Conservation (phyloP, 306 rosid species). For the Abrus precatorius region DNA sequence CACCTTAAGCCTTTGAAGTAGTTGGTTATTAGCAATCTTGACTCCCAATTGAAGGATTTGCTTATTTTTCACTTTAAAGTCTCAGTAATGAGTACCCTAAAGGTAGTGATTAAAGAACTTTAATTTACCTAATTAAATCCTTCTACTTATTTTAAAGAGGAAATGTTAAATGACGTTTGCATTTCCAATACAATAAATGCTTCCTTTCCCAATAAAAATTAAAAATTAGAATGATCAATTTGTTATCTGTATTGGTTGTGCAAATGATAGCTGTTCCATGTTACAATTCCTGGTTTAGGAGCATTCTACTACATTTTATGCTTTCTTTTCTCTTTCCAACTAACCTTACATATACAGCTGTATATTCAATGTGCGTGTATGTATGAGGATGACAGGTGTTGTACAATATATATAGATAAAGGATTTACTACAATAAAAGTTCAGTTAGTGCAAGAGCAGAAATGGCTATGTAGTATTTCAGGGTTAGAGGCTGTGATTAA, state of each 20-base stretch:
- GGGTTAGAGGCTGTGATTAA: background rate
- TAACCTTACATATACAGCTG: background rate
- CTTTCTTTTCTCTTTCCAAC: background rate
- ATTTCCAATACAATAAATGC: no score
- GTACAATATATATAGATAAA: constrained; percentile 9
- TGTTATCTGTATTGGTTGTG: background rate
- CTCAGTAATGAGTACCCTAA: no score
- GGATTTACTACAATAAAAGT: background rate
- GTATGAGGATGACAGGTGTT: no score
- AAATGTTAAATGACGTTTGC: no score
- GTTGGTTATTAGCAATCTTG: background rate
- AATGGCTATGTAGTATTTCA: background rate
- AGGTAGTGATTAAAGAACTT: no score
- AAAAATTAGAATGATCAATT: background rate
- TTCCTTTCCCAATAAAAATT: no score
- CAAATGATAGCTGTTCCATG: background rate
- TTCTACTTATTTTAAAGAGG: no score
- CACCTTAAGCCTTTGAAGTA: background rate
- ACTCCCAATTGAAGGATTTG: background rate
- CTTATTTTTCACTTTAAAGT: background rate
- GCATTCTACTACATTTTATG: background rate
- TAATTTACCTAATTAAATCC: no score
- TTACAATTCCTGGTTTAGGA: constrained; percentile 1
- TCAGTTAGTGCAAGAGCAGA: background rate
- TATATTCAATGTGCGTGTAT: background rate